phyloP scores from a whole-genome alignment of 495 filamentous ascomycete species.

The Parmelia sp. region DNA sequence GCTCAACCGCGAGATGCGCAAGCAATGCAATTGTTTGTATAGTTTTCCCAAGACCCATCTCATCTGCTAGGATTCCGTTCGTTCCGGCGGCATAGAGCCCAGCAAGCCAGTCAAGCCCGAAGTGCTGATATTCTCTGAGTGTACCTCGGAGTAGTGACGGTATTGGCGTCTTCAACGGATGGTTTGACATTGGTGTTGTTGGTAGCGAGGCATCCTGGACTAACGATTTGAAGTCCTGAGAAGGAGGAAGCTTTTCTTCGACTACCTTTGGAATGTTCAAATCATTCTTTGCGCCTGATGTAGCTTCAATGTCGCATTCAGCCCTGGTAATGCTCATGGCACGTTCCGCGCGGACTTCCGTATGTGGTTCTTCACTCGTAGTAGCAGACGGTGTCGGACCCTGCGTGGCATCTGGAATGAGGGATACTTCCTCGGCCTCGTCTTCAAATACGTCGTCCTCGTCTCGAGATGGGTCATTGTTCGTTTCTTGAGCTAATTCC shows the following conservation, averaged over 20 bases:
- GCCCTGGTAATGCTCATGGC: not conserved
- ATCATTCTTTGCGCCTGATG: not conserved
- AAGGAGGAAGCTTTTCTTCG: slow-evolving; percentile 1
- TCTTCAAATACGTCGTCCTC: slow-evolving; percentile 30
- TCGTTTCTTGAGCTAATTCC: slow-evolving; percentile 27
- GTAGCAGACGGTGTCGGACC: slow-evolving; percentile 24
- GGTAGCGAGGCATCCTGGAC: slow-evolving; percentile 30
- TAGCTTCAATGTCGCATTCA: not conserved
- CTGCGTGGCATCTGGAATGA: slow-evolving; percentile 40
- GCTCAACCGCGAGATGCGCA: slow-evolving; percentile 85
- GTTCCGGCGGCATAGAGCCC: slow-evolving; percentile 84
- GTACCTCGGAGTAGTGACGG: slow-evolving; percentile 87
- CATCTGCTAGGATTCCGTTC: slow-evolving; percentile 97
- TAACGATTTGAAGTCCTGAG: slow-evolving; percentile 12
- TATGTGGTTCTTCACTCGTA: slow-evolving; percentile 21
- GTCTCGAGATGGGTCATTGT: slow-evolving; percentile 1
- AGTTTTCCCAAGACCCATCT: slow-evolving; percentile 98
- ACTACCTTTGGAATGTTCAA: slow-evolving; percentile 6
- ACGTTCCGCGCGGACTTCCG: slow-evolving; percentile 5
- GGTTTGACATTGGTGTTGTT: slow-evolving; percentile 34
- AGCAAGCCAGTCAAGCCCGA: slow-evolving; percentile 93
- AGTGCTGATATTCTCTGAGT: slow-evolving; percentile 93
- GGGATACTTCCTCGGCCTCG: slow-evolving; percentile 43
- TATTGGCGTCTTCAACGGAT: slow-evolving; percentile 60
- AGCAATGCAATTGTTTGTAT: slow-evolving; percentile 96